Conservation (phyloP, 345 rosid genomes). For the Dipteronia dyeriana region DNA sequence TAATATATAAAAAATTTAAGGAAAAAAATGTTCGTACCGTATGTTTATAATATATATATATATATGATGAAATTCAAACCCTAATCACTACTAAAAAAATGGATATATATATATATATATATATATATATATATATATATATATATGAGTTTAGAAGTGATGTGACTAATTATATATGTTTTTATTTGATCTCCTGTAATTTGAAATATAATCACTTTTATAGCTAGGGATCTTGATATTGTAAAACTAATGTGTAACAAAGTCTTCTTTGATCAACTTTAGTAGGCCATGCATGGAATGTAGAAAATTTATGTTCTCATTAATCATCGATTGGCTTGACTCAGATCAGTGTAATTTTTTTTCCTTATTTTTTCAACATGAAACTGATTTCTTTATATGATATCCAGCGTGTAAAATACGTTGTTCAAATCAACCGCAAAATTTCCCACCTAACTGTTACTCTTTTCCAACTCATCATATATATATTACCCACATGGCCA, state of each 20-base stretch:
- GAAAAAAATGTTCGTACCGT: no score
- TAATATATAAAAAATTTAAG: no score
- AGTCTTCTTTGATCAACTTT: neutral
- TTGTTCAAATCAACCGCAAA: neutral
- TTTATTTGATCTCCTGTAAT: no score
- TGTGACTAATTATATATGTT: no score
- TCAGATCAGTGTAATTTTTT: neutral
- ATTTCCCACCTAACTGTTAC: neutral
- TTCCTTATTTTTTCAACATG: neutral
- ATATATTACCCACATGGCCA: neutral
- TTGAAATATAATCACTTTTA: no score
- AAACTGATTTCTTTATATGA: neutral
- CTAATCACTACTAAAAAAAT: no score
- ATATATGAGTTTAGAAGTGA: no score
- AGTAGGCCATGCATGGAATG: neutral
- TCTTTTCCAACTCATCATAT: neutral
- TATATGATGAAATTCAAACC: no score
- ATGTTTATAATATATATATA: no score
- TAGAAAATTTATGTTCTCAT: neutral
- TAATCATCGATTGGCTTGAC: neutral
- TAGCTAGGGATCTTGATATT: neutral
- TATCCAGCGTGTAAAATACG: constrained; percentile 1
- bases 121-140: no score
- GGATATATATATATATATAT: no score
- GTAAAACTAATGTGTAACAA: neutral